Percentiles rank a stretch among this genome's conserved stretches.
These are phyloP conservation scores for Ganoderma lingzhi DNA, from an alignment of 1,284 basidiomycete genomes.

Conservation along the genomic window DNA sequence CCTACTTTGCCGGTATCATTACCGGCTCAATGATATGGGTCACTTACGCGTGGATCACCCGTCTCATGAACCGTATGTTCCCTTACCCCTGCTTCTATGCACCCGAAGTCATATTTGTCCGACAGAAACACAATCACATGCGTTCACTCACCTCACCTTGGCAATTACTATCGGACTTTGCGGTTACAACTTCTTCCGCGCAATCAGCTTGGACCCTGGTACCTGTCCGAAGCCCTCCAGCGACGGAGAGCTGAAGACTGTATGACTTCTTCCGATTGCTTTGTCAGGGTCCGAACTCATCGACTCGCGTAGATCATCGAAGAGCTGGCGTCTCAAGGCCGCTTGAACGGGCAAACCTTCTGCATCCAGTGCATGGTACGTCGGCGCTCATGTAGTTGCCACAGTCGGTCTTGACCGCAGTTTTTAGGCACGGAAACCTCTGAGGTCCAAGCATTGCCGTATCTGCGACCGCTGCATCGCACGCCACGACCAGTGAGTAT, in stretches of 20 bases:
- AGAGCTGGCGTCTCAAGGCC: conserved; percentile 86
- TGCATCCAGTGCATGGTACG: conserved; percentile 92
- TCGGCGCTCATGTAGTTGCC: background rate
- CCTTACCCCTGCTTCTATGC: background rate
- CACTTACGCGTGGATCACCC: conserved; percentile 81
- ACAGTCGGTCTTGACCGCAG: background rate
- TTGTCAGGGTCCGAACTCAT: conserved; percentile 1
- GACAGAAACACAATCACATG: conserved; percentile 77
- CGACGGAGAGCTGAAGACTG: conserved; percentile 85
- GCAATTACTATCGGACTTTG: conserved; percentile 78
- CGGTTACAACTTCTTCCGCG: conserved; percentile 89
- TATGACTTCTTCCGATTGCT: conserved; percentile 44
- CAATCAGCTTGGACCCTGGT: conserved; percentile 92
- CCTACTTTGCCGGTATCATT: conserved; percentile 95
- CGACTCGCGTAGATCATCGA: conserved; percentile 74
- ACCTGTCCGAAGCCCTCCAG: conserved; percentile 82
- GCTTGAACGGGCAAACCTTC: conserved; percentile 94
- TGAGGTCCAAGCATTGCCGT: conserved; percentile 96
- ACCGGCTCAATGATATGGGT: conserved; percentile 90
- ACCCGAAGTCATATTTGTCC: background rate
- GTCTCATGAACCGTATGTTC: conserved; percentile 71
- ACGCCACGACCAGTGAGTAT: conserved; percentile 87
- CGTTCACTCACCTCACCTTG: conserved; percentile 81
- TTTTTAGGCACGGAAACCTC: conserved; percentile 81
- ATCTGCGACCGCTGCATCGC: conserved; percentile 92